A percentile compares a stretch with the other conserved stretches of the same genome.
phyloP scores from a whole-genome alignment of 371 early-diverging fungal genomes.

The Mucor velutinosus region DNA sequence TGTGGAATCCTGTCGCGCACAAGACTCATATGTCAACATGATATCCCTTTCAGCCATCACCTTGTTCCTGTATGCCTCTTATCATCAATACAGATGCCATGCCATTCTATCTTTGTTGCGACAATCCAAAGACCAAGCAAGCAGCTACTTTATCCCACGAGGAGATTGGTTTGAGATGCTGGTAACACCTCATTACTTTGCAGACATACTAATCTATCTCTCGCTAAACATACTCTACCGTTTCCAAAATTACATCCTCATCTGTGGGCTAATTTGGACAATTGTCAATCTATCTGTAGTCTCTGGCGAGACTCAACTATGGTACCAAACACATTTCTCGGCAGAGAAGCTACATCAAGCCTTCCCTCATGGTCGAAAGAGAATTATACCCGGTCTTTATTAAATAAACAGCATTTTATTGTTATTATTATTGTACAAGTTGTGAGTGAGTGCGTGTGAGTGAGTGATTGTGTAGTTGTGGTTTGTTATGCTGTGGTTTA shows the following conservation, averaged over 20 bases:
- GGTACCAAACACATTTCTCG: slow-evolving; percentile 64
- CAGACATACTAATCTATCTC: slow-evolving; percentile 77
- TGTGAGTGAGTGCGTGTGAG: background rate
- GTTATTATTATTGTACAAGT: slow-evolving; percentile 10
- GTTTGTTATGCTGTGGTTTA: background rate
- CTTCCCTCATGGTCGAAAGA: slow-evolving; percentile 41
- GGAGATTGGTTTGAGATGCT: slow-evolving; percentile 75
- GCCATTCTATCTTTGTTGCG: slow-evolving; percentile 65
- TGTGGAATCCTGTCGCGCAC: slow-evolving; percentile 28
- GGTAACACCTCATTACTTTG: slow-evolving; percentile 73
- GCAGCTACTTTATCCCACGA: slow-evolving; percentile 59
- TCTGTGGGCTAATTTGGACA: slow-evolving; percentile 60
- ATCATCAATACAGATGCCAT: slow-evolving; percentile 71
- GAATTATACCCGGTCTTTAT: slow-evolving; percentile 49
- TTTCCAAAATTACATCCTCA: slow-evolving; percentile 32
- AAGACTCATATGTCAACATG: background rate
- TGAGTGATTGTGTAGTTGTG: background rate
- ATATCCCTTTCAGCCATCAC: slow-evolving; percentile 2
- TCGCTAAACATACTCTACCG: slow-evolving; percentile 41
- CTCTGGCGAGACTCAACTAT: slow-evolving; percentile 61
- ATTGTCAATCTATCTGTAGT: slow-evolving; percentile 63
- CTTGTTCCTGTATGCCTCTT: slow-evolving; percentile 54
- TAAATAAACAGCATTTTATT: slow-evolving; percentile 16
- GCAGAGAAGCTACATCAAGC: slow-evolving; percentile 27
- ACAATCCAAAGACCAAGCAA: background rate